Conservation (phyloP, 805 yeast species). For the Wickerhamiella parazyma region DNA sequence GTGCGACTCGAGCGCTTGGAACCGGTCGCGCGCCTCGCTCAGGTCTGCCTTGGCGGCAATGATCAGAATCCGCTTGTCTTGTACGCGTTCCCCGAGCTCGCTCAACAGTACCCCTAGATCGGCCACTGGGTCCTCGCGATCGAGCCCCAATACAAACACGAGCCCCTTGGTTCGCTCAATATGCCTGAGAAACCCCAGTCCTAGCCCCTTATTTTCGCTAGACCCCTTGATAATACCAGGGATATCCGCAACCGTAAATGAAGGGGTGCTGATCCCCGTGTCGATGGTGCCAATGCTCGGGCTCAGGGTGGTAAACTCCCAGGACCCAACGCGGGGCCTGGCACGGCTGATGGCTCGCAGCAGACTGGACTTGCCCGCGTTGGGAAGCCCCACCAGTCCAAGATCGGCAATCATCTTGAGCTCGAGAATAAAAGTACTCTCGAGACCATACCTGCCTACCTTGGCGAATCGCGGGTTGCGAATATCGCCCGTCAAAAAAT, state of each 20-base stretch:
- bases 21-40: constrained; percentile 39
- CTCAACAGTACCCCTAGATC: constrained; percentile 50
- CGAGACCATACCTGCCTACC: constrained; percentile 57
- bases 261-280: constrained; percentile 35
- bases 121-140: constrained; percentile 44
- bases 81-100: constrained; percentile 62
- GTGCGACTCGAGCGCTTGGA: constrained; percentile 27
- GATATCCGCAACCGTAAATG: constrained; percentile 91
- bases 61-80: constrained; percentile 50
- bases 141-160: constrained; percentile 75
- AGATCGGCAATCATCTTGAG: constrained; percentile 80
- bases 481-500: constrained; percentile 67
- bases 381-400: constrained; percentile 90
- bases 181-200: constrained; percentile 81
- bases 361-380: constrained; percentile 90
- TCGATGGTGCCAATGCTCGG: constrained; percentile 86
- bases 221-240: constrained; percentile 95
- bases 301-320: constrained; percentile 90
- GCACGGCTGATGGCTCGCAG: constrained; percentile 80
- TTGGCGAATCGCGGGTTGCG: constrained; percentile 87
- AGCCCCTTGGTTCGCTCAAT: constrained; percentile 84
- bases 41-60: constrained; percentile 94
- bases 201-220: constrained; percentile 71
- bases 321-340: constrained; percentile 81
- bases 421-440: constrained; percentile 61